Percentiles rank a stretch among this genome's conserved stretches.
phyloP scores from a whole-genome alignment of 2,329 filamentous ascomycete genomes.

The Trematosphaeria pertusa region DNA sequence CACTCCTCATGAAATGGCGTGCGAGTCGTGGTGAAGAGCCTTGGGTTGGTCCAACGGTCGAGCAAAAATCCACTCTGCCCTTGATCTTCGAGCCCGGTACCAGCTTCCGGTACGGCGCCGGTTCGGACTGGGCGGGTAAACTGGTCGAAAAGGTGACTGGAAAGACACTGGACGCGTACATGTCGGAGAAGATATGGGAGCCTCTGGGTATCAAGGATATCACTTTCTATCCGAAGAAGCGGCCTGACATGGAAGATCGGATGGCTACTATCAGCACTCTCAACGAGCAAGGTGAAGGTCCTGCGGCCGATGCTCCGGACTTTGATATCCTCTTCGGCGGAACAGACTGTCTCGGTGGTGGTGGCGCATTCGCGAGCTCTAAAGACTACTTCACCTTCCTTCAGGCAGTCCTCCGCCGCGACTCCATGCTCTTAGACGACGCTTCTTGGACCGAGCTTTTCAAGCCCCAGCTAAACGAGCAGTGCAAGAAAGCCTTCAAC shows the following conservation, averaged over 20 bases:
- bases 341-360: constrained; percentile 14
- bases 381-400: constrained; percentile 14
- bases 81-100: constrained; percentile 68
- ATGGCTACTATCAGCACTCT: constrained; percentile 13
- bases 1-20: constrained; percentile 49
- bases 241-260: constrained; percentile 13
- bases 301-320: constrained; percentile 1
- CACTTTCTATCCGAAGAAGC: constrained; percentile 56
- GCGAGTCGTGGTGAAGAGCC: constrained; percentile 12
- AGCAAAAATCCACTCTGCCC: constrained; percentile 56
- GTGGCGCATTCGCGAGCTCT: constrained; percentile 10
- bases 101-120: constrained; percentile 61
- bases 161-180: constrained; percentile 49
- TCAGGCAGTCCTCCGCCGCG: constrained; percentile 10
- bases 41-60: constrained; percentile 58
- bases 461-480: constrained; percentile 10
- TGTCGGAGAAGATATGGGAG: constrained; percentile 50
- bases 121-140: constrained; percentile 57
- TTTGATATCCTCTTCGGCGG: constrained; percentile 12
- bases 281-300: constrained; percentile 5
- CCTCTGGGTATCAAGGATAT: constrained; percentile 56
- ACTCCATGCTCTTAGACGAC: constrained; percentile 4
- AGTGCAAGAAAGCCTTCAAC: constrained; percentile 14
- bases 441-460: constrained; percentile 14
- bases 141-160: constrained; percentile 51